Evolutionary conservation across 768 basidiomycete genomes (phyloP), one percentile per base, ranked within the genome.

Genomic region (Tricholoma matsutake): DNA sequence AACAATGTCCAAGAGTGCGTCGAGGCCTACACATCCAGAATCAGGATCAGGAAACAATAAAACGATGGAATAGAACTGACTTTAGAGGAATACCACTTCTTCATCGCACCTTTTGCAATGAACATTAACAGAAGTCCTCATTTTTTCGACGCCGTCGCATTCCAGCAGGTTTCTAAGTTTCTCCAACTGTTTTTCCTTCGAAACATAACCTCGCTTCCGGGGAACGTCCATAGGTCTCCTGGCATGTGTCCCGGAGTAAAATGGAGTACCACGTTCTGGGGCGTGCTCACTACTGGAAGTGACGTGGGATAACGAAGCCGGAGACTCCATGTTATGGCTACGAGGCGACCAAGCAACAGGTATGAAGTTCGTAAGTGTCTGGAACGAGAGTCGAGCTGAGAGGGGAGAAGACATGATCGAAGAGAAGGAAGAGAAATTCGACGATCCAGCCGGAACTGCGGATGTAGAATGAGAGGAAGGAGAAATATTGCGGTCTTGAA

Each of bases 161-260:
- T 81, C 77, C 69, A 92, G 73, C 64, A 86, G 83, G 32, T 71
- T 67, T 69, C 78, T 80, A 66, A 92, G 73, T 73, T 82, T 85
- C 69, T 83, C 82, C 65, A 92, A 71, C 71, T 93, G 91, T 64
- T 77, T 81, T 66, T 86, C 81, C 69, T 82, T 87, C 28, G 86
- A 79, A 52, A 89, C 86, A 68, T 78, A 89, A 59, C 74, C 73
- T 62, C 74, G 66, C 60, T 70, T 69, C 39, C 14, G 53, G 29
- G 64, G 43, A 43, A 34, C 41, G 18, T 43, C 53, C 54, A 54
- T 25, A 52, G 39, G 56, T 37, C 34, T n/a, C 31, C 29, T 31
- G 11, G 25, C 28, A 29, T 31, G 16, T 31, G n/a, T 14, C 13
- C 31, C 31, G 10, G n/a, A 31, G 31, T 5, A 32, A 7, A 18